Conservation (phyloP, 495 filamentous ascomycete species). For the Alectoria sarmentosa region DNA sequence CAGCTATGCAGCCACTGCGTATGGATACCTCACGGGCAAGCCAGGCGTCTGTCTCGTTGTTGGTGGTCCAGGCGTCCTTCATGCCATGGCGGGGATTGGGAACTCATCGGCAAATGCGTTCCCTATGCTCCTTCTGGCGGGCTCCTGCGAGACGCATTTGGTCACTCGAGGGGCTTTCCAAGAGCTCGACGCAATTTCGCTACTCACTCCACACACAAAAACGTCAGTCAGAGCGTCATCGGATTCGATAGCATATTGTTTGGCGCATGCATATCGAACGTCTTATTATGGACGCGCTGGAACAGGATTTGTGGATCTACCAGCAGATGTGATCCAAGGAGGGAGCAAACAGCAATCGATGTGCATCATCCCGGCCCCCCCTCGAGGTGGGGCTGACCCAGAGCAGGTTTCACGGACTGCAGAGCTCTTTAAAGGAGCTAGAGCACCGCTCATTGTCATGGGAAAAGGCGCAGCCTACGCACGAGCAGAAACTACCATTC, state of each 20-base stretch:
- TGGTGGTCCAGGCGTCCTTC: conserved; percentile 59
- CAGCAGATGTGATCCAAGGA: conserved; percentile 56
- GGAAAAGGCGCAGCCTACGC: conserved; percentile 59
- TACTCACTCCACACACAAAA: conserved; percentile 54
- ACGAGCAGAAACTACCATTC: conserved; percentile 43
- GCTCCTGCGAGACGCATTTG: conserved; percentile 48
- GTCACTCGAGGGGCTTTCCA: conserved; percentile 55
- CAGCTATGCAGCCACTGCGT: conserved; percentile 55
- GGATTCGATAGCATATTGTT: conserved; percentile 45
- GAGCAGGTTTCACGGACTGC: conserved; percentile 37
- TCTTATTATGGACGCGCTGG: conserved; percentile 54
- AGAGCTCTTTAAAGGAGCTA: conserved; percentile 40
- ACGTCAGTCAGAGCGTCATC: conserved; percentile 44
- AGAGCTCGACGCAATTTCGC: conserved; percentile 52
- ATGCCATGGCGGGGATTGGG: conserved; percentile 55
- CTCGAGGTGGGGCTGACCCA: conserved; percentile 39
- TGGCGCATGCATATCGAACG: too few species aligned
- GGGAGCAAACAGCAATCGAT: conserved; percentile 26
- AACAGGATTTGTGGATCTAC: conserved; percentile 53
- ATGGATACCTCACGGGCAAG: conserved; percentile 57
- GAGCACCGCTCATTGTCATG: conserved; percentile 50
- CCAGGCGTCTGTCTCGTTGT: conserved; percentile 59
- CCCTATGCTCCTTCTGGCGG: conserved; percentile 52
- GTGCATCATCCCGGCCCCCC: conserved; percentile 25
- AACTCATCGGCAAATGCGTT: conserved; percentile 55